Conservation (phyloP, 495 filamentous ascomycete species). For the Xanthoparmelia taractica region DNA sequence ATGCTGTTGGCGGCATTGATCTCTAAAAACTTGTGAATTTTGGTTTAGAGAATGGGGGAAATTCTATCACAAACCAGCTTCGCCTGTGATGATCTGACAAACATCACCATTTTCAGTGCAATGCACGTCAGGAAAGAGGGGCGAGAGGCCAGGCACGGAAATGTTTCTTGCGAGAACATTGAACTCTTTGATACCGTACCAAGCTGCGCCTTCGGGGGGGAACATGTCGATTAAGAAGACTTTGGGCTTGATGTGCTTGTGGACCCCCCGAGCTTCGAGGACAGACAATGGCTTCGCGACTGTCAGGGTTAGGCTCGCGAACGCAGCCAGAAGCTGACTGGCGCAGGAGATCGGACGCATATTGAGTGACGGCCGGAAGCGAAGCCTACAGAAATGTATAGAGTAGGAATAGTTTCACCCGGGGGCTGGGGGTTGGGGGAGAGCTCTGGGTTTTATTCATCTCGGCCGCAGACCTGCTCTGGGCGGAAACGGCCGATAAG, state of each 20-base stretch:
- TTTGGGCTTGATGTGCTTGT: slow-evolving; percentile 41
- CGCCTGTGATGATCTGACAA: slow-evolving; percentile 55
- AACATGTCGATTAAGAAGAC: slow-evolving; percentile 71
- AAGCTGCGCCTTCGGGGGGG: slow-evolving; percentile 55
- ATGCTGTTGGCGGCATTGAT: slow-evolving; percentile 68
- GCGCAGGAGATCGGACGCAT: not conserved
- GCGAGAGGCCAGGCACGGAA: slow-evolving; percentile 57
- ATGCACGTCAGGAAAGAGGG: slow-evolving; percentile 55
- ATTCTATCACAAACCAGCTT: slow-evolving; percentile 25
- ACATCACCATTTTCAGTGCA: slow-evolving; percentile 51
- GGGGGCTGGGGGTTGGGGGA: not conserved
- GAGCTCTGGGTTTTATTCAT: not conserved
- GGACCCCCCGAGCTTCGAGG: slow-evolving; percentile 9
- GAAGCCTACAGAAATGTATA: not conserved
- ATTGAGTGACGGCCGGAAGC: not conserved
- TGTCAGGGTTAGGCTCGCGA: not conserved
- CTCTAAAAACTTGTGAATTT: slow-evolving; percentile 34
- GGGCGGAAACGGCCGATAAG: not conserved
- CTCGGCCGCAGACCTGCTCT: not conserved
- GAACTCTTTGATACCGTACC: slow-evolving; percentile 57
- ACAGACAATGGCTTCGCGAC: slow-evolving; percentile 12
- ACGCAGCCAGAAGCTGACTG: slow-evolving; percentile 14
- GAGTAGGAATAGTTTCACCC: not conserved
- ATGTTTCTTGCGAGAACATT: slow-evolving; percentile 58
- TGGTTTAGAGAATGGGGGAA: not conserved